A percentile compares a stretch with the other conserved stretches of the same genome.
Evolutionary conservation across 768 basidiomycete species (phyloP).

Genomic region (Phylloporus sp.): DNA sequence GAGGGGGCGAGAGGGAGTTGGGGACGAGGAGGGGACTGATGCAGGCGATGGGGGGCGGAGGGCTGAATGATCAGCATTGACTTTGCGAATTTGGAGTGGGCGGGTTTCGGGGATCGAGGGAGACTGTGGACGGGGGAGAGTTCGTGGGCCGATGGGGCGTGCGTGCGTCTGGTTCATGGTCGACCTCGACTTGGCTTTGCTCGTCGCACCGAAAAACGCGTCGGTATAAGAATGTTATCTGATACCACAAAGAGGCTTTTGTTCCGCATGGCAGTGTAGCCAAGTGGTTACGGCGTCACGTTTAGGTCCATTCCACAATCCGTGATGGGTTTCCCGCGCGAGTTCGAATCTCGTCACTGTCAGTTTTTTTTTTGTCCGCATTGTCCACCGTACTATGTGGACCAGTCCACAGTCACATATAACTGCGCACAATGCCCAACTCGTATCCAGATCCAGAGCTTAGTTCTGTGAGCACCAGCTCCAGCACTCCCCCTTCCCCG

Average conservation of each 20-base stretch:
- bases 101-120: constrained; percentile 36
- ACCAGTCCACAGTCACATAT: constrained; percentile 3
- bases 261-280: constrained; percentile 44
- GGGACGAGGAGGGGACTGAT: constrained; percentile 30
- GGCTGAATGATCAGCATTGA: constrained; percentile 23
- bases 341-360: constrained; percentile 61
- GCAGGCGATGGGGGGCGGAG: constrained; percentile 28
- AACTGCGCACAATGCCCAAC: constrained; percentile 11
- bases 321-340: constrained; percentile 58
- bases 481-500: constrained; percentile 22
- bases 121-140: constrained; percentile 39
- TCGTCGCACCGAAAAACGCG: constrained; percentile 4
- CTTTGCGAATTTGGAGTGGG: constrained; percentile 43
- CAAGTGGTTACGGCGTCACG: constrained; percentile 61
- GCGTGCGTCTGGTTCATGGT: constrained; percentile 29
- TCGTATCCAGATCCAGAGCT: constrained; percentile 7
- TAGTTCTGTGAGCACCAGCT: constrained; percentile 8
- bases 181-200: constrained; percentile 7
- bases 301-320: constrained; percentile 42
- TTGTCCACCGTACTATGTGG: constrained; percentile 14
- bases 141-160: constrained; percentile 53
- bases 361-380: constrained; percentile 24
- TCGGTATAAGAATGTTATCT: constrained; percentile 1
- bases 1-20: constrained; percentile 29
- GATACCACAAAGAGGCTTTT: neutral